Evolutionary conservation across 1,284 basidiomycete species (phyloP).

Genomic region (Tilletia setariae): DNA sequence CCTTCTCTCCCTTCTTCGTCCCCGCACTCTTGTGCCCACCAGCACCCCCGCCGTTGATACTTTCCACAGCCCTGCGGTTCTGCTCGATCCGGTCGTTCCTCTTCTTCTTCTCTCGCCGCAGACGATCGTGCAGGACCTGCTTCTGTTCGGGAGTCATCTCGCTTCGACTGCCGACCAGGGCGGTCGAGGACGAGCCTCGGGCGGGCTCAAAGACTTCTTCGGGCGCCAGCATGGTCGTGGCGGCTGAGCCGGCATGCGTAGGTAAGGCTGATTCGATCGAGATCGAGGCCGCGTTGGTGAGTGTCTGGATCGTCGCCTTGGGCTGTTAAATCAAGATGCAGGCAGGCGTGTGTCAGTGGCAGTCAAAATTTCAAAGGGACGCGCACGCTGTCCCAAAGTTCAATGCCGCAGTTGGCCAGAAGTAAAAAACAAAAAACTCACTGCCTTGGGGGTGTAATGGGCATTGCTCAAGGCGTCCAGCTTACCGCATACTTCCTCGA

Average conservation of each 20-base stretch:
- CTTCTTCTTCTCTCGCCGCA: conserved; percentile 64
- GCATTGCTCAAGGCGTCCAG: conserved; percentile 91
- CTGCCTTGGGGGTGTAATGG: conserved; percentile 91
- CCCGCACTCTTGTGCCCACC: conserved; percentile 23
- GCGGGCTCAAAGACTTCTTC: conserved; percentile 72
- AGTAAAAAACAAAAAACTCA: conserved; percentile 55
- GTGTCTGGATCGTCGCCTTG: conserved; percentile 79
- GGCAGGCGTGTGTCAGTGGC: neutral
- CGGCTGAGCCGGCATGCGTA: conserved; percentile 71
- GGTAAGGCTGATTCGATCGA: conserved; percentile 87
- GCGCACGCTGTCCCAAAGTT: no score
- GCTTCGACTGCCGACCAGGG: conserved; percentile 58
- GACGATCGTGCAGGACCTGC: conserved; percentile 58
- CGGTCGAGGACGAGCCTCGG: conserved; percentile 27
- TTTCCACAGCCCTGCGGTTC: conserved; percentile 67
- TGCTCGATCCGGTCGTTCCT: conserved; percentile 65
- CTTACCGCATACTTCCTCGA: conserved; percentile 82
- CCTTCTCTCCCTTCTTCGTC: conserved; percentile 17
- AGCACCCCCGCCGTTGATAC: conserved; percentile 27
- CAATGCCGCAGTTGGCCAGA: neutral
- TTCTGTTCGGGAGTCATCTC: conserved; percentile 87
- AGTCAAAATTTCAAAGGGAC: conserved; percentile 16
- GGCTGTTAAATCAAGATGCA: conserved; percentile 62
- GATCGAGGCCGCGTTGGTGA: conserved; percentile 80
- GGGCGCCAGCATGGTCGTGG: conserved; percentile 80